These are phyloP conservation scores for Noccaea bulbosa DNA, from an alignment of 345 rosid genomes.

Conservation along the genomic window DNA sequence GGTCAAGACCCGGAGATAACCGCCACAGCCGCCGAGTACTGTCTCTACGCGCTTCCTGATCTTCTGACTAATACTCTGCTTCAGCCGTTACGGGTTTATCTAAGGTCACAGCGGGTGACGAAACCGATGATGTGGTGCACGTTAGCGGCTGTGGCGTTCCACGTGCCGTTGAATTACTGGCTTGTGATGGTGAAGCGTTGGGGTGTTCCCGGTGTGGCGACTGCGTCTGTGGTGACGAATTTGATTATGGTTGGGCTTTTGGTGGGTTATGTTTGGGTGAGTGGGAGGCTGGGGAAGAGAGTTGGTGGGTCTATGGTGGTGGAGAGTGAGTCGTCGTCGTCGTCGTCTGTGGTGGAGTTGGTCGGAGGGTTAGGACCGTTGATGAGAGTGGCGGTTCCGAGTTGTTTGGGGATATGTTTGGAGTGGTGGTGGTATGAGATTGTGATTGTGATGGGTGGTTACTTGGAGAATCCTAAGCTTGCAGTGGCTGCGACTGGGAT, in stretches of 20 bases:
- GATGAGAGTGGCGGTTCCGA: constrained; percentile 86
- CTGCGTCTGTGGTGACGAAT: constrained; percentile 89
- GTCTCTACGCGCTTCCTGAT: constrained; percentile 87
- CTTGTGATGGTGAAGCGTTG: constrained; percentile 58
- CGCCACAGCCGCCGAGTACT: constrained; percentile 79
- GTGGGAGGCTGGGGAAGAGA: constrained; percentile 61
- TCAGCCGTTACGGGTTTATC: constrained; percentile 85
- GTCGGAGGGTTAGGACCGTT: constrained; percentile 73
- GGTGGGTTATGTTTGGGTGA: constrained; percentile 75
- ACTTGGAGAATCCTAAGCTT: constrained; percentile 77
- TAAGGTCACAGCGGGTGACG: constrained; percentile 88
- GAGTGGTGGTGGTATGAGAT: constrained; percentile 99
- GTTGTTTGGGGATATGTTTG: constrained; percentile 91
- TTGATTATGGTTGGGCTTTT: constrained; percentile 78
- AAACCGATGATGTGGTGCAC: constrained; percentile 98
- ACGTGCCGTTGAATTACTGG: constrained; percentile 79
- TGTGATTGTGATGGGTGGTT: constrained; percentile 84
- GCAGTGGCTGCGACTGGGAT: constrained; percentile 97
- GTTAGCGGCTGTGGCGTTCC: constrained; percentile 70
- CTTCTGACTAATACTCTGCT: constrained; percentile 84
- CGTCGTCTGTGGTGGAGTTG: constrained; percentile 47
- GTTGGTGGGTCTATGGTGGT: constrained; percentile 44
- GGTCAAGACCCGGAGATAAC: constrained; percentile 88
- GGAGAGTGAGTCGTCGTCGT: constrained; percentile 39
- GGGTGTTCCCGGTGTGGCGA: constrained; percentile 96